Conservation (phyloP, 2,329 filamentous ascomycete genomes). For the Aureobasidium vineae region DNA sequence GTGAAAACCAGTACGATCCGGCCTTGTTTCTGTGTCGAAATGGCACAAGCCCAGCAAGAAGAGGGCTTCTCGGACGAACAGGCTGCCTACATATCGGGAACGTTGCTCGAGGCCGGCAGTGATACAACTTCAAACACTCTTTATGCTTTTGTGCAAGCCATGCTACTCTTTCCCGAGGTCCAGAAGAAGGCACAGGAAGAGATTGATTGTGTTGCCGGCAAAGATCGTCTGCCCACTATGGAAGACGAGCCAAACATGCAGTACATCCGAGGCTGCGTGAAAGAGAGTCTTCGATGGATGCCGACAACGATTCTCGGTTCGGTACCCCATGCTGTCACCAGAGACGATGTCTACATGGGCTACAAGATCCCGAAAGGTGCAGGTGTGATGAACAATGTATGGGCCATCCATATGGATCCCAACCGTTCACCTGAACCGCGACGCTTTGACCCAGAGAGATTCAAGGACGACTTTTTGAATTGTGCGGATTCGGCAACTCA, state of each 20-base stretch:
- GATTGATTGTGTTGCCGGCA: constrained; percentile 40
- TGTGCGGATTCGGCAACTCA: constrained; percentile 38
- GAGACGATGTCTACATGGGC: constrained; percentile 34
- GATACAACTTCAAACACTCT: constrained; percentile 35
- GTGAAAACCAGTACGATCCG: constrained; percentile 36
- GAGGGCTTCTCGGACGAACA: constrained; percentile 39
- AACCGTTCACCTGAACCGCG: constrained; percentile 42
- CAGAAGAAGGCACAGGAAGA: constrained; percentile 40
- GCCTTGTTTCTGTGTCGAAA: constrained; percentile 30
- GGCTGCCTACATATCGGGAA: constrained; percentile 37
- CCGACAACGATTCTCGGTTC: constrained; percentile 74
- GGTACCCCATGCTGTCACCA: constrained; percentile 46
- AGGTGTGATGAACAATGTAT: constrained; percentile 41
- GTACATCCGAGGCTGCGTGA: constrained; percentile 71
- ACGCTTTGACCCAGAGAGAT: constrained; percentile 40
- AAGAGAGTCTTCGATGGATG: constrained; percentile 72
- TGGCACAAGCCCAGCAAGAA: constrained; percentile 33
- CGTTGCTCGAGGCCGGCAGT: constrained; percentile 36
- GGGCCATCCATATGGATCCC: constrained; percentile 44
- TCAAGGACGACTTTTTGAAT: constrained; percentile 32
- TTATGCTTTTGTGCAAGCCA: constrained; percentile 49
- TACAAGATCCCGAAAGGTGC: constrained; percentile 37
- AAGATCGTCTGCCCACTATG: constrained; percentile 37
- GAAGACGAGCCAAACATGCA: constrained; percentile 64
- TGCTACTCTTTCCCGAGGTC: constrained; percentile 49